phyloP scores from a whole-genome alignment of 495 filamentous ascomycete genomes.

The Sphaerosporella brunnea region DNA sequence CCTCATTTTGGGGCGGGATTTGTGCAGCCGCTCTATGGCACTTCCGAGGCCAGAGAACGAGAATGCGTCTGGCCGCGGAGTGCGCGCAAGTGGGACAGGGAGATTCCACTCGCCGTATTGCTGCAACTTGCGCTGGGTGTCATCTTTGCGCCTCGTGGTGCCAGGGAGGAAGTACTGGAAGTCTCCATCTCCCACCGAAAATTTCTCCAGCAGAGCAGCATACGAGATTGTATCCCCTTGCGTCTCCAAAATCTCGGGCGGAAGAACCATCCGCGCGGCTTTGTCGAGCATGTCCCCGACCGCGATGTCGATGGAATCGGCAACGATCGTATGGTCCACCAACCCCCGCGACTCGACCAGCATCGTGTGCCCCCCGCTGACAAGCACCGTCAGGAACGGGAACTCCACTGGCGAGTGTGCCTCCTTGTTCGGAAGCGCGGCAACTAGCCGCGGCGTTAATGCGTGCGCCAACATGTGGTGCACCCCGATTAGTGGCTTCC shows the following conservation, averaged over 20 bases:
- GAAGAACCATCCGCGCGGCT: conserved; percentile 55
- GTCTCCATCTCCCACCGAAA: conserved; percentile 41
- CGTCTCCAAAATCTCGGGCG: conserved; percentile 27
- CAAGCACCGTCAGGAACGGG: conserved; percentile 78
- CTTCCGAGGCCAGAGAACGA: conserved; percentile 49
- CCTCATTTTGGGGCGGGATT: conserved; percentile 23
- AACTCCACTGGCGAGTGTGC: conserved; percentile 32
- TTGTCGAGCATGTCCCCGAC: conserved; percentile 80
- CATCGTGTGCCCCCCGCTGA: conserved; percentile 82
- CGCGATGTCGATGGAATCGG: conserved; percentile 52
- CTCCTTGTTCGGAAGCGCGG: conserved; percentile 41
- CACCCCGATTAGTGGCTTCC: conserved; percentile 62
- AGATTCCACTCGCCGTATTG: conserved; percentile 17
- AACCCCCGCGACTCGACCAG: conserved; percentile 53
- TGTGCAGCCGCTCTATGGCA: conserved; percentile 29
- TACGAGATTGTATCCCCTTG: conserved; percentile 41
- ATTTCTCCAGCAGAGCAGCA: conserved; percentile 55
- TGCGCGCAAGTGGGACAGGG: conserved; percentile 14
- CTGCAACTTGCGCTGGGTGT: conserved; percentile 1
- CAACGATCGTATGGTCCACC: conserved; percentile 51
- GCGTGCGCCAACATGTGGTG: conserved; percentile 97
- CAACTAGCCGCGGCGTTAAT: conserved; percentile 65
- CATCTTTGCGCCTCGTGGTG: conserved; percentile 22
- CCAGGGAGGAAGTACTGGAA: conserved; percentile 18
- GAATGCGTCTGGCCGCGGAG: conserved; percentile 28